phyloP scores from a whole-genome alignment of 768 basidiomycete genomes.

The Kwoniella shandongensis region DNA sequence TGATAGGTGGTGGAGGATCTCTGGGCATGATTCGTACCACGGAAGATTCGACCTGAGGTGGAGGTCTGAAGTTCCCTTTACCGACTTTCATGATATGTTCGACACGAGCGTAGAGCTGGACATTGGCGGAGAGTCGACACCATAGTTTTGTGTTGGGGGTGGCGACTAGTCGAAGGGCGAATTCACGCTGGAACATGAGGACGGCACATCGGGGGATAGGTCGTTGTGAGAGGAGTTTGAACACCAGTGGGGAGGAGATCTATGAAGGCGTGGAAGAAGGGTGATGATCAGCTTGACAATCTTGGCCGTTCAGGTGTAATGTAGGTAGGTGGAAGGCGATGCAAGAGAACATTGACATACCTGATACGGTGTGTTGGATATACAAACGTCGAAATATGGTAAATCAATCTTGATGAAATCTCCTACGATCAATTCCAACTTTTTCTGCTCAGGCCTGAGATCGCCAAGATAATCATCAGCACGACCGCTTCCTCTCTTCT shows the following conservation, averaged over 20 bases:
- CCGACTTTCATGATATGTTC: constrained; percentile 94
- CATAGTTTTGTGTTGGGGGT: constrained; percentile 78
- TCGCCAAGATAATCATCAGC: constrained; percentile 3
- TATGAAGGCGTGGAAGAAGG: constrained; percentile 27
- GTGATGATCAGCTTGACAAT: too few relatives aligned
- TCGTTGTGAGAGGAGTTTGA: constrained; percentile 92
- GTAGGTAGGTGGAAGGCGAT: too few relatives aligned
- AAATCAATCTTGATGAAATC: constrained; percentile 98
- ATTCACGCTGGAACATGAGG: constrained; percentile 99
- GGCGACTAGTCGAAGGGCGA: constrained; percentile 87
- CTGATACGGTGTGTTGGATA: constrained; percentile 98
- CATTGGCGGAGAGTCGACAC: constrained; percentile 93
- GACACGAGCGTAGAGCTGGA: constrained; percentile 94
- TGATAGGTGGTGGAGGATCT: constrained; percentile 92
- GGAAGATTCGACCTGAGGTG: constrained; percentile 88
- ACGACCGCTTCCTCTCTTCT: too few relatives aligned
- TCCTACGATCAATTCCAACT: constrained; percentile 90
- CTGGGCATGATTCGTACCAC: constrained; percentile 88
- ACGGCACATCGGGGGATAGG: constrained; percentile 91
- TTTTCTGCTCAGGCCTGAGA: constrained; percentile 85
- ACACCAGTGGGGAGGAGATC: constrained; percentile 96
- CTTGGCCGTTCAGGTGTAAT: too few relatives aligned
- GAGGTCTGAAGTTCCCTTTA: constrained; percentile 95
- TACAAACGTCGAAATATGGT: constrained; percentile 98
- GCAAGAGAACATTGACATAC: constrained; percentile 43